These are phyloP conservation scores for Gynochthodes officinalis DNA, from an alignment of 257 asterid genomes.

Conservation along the genomic window DNA sequence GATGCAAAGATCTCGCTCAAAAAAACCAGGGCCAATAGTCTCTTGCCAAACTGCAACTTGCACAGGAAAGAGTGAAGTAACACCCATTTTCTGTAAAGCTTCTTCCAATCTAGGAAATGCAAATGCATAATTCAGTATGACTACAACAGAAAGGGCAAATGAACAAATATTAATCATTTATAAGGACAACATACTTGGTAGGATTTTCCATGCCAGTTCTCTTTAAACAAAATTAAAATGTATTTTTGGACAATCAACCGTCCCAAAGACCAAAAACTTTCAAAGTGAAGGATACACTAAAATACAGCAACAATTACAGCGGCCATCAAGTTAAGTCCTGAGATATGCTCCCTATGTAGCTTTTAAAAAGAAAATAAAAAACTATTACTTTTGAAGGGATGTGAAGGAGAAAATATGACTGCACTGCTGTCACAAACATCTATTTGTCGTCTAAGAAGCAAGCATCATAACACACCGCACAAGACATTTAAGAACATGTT, in stretches of 20 bases:
- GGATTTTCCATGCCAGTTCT: background rate
- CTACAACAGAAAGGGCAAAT: background rate
- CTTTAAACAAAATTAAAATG: background rate
- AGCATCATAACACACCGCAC: background rate
- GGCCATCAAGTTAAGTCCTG: background rate
- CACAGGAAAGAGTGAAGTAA: slow-evolving; percentile 71
- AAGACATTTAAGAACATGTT: background rate
- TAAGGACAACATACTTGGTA: background rate
- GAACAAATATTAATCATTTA: background rate
- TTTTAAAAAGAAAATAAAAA: background rate
- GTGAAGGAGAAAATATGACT: background rate
- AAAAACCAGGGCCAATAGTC: slow-evolving; percentile 86
- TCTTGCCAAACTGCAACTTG: slow-evolving; percentile 94
- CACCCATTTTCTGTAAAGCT: slow-evolving; percentile 59
- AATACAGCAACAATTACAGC: background rate
- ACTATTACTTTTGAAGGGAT: background rate
- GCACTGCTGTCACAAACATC: background rate
- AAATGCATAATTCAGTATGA: slow-evolving; percentile 13
- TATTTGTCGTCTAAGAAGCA: background rate
- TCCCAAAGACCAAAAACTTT: background rate
- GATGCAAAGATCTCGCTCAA: slow-evolving; percentile 76
- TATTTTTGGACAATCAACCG: background rate
- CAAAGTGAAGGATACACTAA: background rate
- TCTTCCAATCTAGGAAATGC: slow-evolving; percentile 49
- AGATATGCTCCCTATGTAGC: background rate